Percentiles rank a stretch among this genome's conserved stretches.
These are phyloP conservation scores for Phytopythium helicoides DNA, from an alignment of 352 stramenopile species.

Conservation along the genomic window DNA sequence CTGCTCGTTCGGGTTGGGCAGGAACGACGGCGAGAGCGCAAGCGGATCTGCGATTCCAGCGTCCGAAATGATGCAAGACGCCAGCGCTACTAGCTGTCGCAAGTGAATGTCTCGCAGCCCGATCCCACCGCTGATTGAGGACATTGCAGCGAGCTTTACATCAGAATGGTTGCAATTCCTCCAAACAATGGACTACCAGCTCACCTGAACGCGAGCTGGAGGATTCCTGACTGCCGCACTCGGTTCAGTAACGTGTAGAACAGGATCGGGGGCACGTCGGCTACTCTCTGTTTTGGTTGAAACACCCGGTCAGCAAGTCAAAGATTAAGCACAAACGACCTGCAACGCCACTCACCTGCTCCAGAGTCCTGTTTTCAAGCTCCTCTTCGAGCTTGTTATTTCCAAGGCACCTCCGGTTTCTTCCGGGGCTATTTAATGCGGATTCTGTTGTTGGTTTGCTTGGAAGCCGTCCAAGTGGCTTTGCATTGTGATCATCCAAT, in stretches of 20 bases:
- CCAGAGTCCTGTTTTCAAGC: constrained; percentile 23
- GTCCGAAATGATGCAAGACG: constrained; percentile 62
- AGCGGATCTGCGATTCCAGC: constrained; percentile 14
- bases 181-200: background rate
- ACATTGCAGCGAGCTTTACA: background rate
- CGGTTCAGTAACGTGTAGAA: constrained; percentile 76
- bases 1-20: constrained; percentile 38
- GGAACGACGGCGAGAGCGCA: background rate
- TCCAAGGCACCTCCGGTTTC: background rate
- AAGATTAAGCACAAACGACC: background rate
- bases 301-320: background rate
- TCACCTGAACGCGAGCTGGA: constrained; percentile 59
- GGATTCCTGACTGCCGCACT: constrained; percentile 58
- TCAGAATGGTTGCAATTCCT: too few relatives aligned
- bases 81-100: constrained; percentile 50
- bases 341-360: constrained; percentile 34
- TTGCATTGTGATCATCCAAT: background rate
- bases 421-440: background rate
- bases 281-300: constrained; percentile 18
- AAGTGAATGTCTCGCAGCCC: constrained; percentile 44
- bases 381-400: constrained; percentile 2
- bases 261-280: constrained; percentile 57
- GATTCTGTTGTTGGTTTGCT: background rate
- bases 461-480: background rate
- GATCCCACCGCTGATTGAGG: constrained; percentile 26